Base-by-base conservation (phyloP, 306 rosid genomes). In the Pachyrhizus erosus region DNA sequence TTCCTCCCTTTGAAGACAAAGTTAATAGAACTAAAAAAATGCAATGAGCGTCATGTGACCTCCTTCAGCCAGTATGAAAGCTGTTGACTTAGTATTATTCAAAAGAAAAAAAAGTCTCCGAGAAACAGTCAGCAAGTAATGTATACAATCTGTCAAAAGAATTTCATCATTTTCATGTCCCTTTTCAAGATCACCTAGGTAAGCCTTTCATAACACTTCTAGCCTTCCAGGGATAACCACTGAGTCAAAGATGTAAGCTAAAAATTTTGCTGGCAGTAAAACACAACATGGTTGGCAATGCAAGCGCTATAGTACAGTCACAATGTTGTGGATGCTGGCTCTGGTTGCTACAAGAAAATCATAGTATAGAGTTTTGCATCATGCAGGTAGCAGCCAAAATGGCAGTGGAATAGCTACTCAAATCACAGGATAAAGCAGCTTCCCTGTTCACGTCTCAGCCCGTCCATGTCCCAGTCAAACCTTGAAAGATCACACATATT, bases 21-120 rank as follows among this genome's bases (percentile, higher is more conserved):
- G 42, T 65, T 82, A 81, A 4, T 51, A 34, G 6, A 34, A 60
- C 67, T 72, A 46, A 57, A 79, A 79, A 40, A 33, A 33, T 60
- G 64, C n/a, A 60, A 9, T 1, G 57, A 39, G 18, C 9, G 70
- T 67, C 55, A 54, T 1, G 20, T 51, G n/a, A 45, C 37, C 66
- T 14, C 42, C 55, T 67, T 33, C 69, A 64, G 40, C 48, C 18
- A 46, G 75, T 70, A 43, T n/a, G n/a, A n/a, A n/a, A n/a, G n/a
- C n/a, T n/a, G n/a, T n/a, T n/a, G 73, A 46, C 26, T 46, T 40
- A 17, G 6, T 45, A 40, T 34, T 40, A 79, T 26, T 55, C 24
- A 55, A 26, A 24, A 43, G 58, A 29, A 71, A 58, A 46, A 58
- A 46, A 57, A 9, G 64, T 17, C 29, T 33, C 57, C 10, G 64